These are phyloP conservation scores for Globisporangium middletonii DNA, from an alignment of 352 stramenopile genomes.

Conservation along the genomic window DNA sequence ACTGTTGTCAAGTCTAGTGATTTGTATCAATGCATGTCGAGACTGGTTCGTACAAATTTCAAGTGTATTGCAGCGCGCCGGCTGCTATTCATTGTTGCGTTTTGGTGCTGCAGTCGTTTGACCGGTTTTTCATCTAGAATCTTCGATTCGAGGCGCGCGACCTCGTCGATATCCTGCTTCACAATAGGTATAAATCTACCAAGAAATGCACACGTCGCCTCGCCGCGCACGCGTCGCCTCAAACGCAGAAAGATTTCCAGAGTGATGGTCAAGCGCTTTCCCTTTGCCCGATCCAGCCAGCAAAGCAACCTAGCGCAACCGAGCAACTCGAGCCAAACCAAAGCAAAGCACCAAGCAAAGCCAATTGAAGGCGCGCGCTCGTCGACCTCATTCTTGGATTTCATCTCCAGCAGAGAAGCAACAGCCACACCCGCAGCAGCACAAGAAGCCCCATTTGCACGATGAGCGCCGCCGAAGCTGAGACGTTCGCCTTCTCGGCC, in stretches of 20 bases:
- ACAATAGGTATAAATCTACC: accelerated
- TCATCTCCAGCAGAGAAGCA: slow-evolving; percentile 21
- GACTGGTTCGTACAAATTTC: background rate
- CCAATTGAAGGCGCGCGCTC: background rate
- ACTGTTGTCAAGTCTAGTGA: background rate
- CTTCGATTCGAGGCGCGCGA: slow-evolving; percentile 28
- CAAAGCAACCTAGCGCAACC: background rate
- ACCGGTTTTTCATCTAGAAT: slow-evolving; percentile 44
- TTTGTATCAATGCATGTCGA: too few relatives aligned
- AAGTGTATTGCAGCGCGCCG: background rate
- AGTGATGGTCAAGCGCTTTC: slow-evolving; percentile 15
- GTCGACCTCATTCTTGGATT: slow-evolving; percentile 55
- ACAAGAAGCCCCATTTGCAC: slow-evolving; percentile 16
- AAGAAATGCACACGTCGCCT: slow-evolving; percentile 18
- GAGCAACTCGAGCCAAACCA: background rate
- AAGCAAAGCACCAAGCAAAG: background rate
- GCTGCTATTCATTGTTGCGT: too few relatives aligned
- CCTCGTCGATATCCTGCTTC: background rate
- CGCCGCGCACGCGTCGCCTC: slow-evolving; percentile 8
- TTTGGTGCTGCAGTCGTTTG: too few relatives aligned
- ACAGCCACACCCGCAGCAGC: slow-evolving; percentile 2
- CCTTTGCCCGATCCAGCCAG: slow-evolving; percentile 9
- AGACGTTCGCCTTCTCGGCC: slow-evolving; percentile 99
- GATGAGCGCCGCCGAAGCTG: slow-evolving; percentile 87
- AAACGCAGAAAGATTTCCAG: slow-evolving; percentile 29